Evolutionary conservation across 257 asterid species (phyloP).

Genomic region (Buddleja alternifolia): DNA sequence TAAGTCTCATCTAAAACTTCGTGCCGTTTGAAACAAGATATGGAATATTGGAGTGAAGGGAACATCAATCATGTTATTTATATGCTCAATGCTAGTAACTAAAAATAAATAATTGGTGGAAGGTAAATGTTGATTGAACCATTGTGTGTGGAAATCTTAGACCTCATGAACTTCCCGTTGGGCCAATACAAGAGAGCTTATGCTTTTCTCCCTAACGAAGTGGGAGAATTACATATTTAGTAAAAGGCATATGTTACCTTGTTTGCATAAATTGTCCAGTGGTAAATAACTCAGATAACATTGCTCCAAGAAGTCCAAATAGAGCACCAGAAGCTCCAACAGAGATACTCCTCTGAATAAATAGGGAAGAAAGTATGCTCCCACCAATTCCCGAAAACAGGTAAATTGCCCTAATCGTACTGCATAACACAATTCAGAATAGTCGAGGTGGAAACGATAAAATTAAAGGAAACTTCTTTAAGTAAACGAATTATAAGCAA

Average conservation of each 20-base stretch:
- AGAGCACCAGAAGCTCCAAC: conserved; percentile 79
- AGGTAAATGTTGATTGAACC: too few species aligned
- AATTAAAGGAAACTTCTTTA: too few species aligned
- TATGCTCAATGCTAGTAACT: too few species aligned
- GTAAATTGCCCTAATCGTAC: conserved; percentile 80
- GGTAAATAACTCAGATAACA: conserved; percentile 65
- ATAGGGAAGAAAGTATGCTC: conserved; percentile 73
- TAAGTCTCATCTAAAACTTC: too few species aligned
- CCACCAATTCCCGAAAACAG: conserved; percentile 89
- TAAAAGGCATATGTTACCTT: conserved; percentile 42
- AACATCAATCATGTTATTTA: too few species aligned
- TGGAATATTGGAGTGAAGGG: too few species aligned
- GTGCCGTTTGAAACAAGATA: too few species aligned
- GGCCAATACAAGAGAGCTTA: not conserved
- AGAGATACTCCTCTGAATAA: conserved; percentile 59
- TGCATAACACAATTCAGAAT: conserved; percentile 42
- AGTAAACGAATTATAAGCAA: too few species aligned
- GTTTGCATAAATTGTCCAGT: conserved; percentile 68
- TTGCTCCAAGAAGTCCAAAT: conserved; percentile 74
- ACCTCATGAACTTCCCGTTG: not conserved
- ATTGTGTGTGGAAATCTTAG: too few species aligned
- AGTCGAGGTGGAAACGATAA: too few species aligned
- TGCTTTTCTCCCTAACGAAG: not conserved
- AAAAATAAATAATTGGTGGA: too few species aligned
- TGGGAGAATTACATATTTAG: not conserved